Evolutionary conservation across 2,329 filamentous ascomycete species (phyloP).

Genomic region (Cryphonectria nitschkei): DNA sequence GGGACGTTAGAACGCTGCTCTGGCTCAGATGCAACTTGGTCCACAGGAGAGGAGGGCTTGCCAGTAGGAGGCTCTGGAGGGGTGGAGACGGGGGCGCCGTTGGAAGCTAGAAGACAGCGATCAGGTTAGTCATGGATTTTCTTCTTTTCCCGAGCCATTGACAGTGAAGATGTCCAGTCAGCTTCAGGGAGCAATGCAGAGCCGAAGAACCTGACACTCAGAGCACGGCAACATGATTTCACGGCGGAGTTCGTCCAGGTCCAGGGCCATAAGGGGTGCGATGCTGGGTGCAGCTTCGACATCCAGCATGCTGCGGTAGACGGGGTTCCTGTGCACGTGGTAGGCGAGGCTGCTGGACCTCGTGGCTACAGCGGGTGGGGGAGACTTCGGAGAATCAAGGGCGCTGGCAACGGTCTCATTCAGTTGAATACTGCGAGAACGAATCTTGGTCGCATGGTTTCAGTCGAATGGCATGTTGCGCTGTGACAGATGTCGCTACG

Average conservation of each 20-base stretch:
- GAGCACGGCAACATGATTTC: constrained; percentile 32
- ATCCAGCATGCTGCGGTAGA: constrained; percentile 59
- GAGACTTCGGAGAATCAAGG: constrained; percentile 28
- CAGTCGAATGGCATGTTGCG: constrained; percentile 46
- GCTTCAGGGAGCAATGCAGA: constrained; percentile 25
- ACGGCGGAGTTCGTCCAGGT: constrained; percentile 50
- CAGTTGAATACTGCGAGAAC: constrained; percentile 54
- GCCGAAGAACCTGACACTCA: constrained; percentile 43
- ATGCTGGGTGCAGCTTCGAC: constrained; percentile 54
- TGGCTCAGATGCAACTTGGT: constrained; percentile 36
- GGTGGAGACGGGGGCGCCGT: constrained; percentile 45
- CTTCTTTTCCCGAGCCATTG: not conserved
- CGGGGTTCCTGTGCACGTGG: constrained; percentile 41
- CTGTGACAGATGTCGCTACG: constrained; percentile 39
- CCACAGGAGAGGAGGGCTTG: constrained; percentile 39
- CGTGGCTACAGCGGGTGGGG: constrained; percentile 35
- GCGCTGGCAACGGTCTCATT: constrained; percentile 39
- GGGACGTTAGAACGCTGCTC: constrained; percentile 43
- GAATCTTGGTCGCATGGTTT: constrained; percentile 48
- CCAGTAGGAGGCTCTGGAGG: constrained; percentile 44
- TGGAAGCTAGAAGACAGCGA: constrained; percentile 43
- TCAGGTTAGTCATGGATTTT: constrained; percentile 30
- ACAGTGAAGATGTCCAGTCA: not conserved
- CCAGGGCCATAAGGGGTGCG: constrained; percentile 47
- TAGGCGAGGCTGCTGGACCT: constrained; percentile 42